A percentile compares a stretch with the other conserved stretches of the same genome.
These are phyloP conservation scores for Helianthus tuberosus DNA, from an alignment of 129 eudicot genomes.

Conservation along the genomic window DNA sequence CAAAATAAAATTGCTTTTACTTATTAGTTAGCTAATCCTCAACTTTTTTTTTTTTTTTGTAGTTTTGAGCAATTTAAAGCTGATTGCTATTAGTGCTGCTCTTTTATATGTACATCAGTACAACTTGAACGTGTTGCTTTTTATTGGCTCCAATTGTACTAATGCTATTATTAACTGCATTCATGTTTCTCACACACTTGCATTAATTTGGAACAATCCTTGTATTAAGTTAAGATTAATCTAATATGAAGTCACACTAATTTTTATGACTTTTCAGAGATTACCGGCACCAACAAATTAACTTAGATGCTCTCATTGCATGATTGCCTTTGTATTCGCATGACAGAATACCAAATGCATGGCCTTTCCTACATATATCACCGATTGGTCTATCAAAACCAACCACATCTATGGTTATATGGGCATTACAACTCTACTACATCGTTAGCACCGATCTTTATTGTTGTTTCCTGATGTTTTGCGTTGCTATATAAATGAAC, in stretches of 20 bases:
- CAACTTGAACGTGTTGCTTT: too few species aligned
- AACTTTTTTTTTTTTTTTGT: background rate
- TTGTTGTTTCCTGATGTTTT: constrained; percentile 7
- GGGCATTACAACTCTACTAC: background rate
- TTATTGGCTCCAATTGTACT: too few species aligned
- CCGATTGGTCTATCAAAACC: constrained; percentile 1
- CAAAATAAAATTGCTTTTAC: background rate
- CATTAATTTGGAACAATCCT: too few species aligned
- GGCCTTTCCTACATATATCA: background rate
- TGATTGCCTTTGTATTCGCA: background rate
- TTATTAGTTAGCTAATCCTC: background rate
- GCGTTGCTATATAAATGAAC: background rate
- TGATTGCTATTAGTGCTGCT: background rate
- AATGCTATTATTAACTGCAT: background rate
- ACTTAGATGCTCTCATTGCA: too few species aligned
- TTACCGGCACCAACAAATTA: too few species aligned
- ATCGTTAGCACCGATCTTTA: background rate
- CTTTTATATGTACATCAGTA: too few species aligned
- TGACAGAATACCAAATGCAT: background rate
- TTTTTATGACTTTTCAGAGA: constrained; percentile 9
- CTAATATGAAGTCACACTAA: constrained; percentile 6
- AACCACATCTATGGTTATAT: background rate
- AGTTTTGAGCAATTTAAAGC: background rate
- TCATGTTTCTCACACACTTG: too few species aligned
- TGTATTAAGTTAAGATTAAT: background rate